These are phyloP conservation scores for Cyclospora cayetanensis DNA, from an alignment of 169 alveolate species.

Conservation along the genomic window DNA sequence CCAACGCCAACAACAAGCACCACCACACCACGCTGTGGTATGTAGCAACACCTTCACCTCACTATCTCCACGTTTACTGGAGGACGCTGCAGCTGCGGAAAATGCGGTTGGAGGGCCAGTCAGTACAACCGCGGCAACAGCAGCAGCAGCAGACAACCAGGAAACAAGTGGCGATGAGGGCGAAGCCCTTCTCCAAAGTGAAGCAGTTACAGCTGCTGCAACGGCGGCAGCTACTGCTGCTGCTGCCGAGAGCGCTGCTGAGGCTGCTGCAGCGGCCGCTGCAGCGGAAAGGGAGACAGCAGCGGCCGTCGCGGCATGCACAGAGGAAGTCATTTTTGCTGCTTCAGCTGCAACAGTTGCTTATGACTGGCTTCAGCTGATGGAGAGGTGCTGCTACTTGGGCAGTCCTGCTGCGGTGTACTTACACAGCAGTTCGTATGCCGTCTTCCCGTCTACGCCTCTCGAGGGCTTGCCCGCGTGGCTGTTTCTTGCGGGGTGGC, in stretches of 20 bases:
- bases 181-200: too few relatives aligned
- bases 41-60: not conserved
- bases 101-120: not conserved
- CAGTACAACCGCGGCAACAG: not conserved
- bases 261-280: slow-evolving; percentile 9
- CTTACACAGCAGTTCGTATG: not conserved
- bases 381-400: slow-evolving; percentile 29
- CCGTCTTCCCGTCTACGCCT: not conserved
- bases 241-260: too few relatives aligned
- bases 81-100: not conserved
- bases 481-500: slow-evolving; percentile 13
- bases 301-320: not conserved
- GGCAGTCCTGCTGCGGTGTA: not conserved
- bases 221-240: not conserved
- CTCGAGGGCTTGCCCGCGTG: not conserved
- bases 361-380: not conserved
- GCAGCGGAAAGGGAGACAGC: slow-evolving; percentile 24
- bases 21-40: not conserved
- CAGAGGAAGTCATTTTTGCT: not conserved
- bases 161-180: not conserved
- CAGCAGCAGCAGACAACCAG: slow-evolving; percentile 31
- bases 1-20: not conserved
- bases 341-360: not conserved
- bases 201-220: too few relatives aligned
- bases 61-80: too few relatives aligned